These are phyloP conservation scores for Syzygium oleosum DNA, from an alignment of 345 rosid species.

Conservation along the genomic window DNA sequence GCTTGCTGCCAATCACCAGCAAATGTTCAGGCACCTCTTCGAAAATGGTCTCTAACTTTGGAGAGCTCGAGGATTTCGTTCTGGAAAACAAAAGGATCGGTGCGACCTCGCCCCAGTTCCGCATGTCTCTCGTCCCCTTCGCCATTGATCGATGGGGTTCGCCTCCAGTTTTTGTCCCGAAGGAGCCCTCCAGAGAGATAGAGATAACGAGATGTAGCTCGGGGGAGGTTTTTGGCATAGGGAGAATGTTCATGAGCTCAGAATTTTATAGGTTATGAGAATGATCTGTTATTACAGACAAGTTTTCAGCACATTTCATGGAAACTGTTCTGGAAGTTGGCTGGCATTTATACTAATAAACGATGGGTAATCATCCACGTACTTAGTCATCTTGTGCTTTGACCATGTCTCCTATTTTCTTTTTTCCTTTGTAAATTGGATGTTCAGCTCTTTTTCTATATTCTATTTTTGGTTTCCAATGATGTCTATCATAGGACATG, in stretches of 20 bases:
- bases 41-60: background rate
- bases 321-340: background rate
- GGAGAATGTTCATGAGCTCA: background rate
- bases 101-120: background rate
- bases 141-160: background rate
- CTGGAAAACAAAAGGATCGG: background rate
- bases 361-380: background rate
- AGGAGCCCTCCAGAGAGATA: background rate
- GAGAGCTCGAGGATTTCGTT: background rate
- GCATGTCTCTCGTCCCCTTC: background rate
- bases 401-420: background rate
- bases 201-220: background rate
- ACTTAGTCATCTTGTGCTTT: background rate
- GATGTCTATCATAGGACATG: background rate
- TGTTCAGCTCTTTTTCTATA: background rate
- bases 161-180: background rate
- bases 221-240: background rate
- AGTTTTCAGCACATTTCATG: background rate
- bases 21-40: background rate
- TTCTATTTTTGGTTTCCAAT: background rate
- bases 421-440: background rate
- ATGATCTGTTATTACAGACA: background rate
- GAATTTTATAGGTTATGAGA: background rate
- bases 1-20: background rate
- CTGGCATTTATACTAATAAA: background rate